These are phyloP conservation scores for Venturia nashicola DNA, from an alignment of 2,329 filamentous ascomycete species.

Conservation along the genomic window DNA sequence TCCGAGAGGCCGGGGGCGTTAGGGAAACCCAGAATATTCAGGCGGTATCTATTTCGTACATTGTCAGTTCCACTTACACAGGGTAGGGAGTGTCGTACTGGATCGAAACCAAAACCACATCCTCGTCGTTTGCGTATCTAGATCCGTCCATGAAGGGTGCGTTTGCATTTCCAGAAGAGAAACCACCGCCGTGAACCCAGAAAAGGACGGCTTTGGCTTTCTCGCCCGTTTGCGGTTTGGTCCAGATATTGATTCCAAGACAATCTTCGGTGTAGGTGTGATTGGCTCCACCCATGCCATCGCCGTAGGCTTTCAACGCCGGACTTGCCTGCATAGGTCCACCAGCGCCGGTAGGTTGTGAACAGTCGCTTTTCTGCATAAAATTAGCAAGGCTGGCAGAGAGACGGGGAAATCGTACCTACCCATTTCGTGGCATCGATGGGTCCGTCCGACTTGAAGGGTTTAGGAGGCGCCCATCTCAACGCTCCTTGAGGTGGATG, in stretches of 20 bases:
- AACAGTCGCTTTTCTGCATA: background rate
- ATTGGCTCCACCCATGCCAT: background rate
- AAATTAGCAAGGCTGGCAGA: background rate
- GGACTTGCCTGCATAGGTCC: background rate
- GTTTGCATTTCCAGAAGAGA: constrained; percentile 4
- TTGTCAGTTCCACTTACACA: background rate
- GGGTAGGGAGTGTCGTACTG: background rate
- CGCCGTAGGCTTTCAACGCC: background rate
- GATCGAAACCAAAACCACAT: constrained; percentile 7
- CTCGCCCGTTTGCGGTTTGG: constrained; percentile 8
- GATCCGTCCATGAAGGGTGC: constrained; percentile 2
- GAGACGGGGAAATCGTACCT: background rate
- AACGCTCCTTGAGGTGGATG: background rate
- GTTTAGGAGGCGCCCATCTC: constrained; percentile 6
- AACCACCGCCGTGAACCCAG: constrained; percentile 8
- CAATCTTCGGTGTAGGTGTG: constrained; percentile 6
- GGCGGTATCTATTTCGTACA: background rate
- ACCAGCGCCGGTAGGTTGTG: background rate
- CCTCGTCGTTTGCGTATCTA: constrained; percentile 5
- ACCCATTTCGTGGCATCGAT: constrained; percentile 10
- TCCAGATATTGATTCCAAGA: constrained; percentile 8
- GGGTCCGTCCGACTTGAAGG: constrained; percentile 3
- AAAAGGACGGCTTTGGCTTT: constrained; percentile 9
- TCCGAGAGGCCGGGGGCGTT: background rate
- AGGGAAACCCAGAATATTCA: constrained; percentile 9